These are phyloP conservation scores for Teunomyces panamensis DNA, from an alignment of 805 yeast species.

Conservation along the genomic window DNA sequence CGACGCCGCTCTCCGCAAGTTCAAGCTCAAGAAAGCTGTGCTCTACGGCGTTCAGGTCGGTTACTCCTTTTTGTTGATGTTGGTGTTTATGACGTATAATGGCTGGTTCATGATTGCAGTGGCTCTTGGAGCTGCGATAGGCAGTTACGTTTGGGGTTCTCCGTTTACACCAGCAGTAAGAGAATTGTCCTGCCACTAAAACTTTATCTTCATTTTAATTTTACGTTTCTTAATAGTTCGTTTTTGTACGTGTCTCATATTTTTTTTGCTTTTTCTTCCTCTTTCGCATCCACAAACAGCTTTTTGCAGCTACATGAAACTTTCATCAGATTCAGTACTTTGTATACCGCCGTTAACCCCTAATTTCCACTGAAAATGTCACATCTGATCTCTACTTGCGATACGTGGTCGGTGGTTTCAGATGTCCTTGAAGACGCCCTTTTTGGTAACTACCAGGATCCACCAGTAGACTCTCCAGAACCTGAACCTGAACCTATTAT, in stretches of 20 bases:
- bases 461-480: too few relatives aligned
- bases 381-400: too few relatives aligned
- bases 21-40: slow-evolving; percentile 34
- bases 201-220: neutral
- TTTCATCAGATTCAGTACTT: too few relatives aligned
- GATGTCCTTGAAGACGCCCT: too few relatives aligned
- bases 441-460: too few relatives aligned
- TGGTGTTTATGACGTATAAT: slow-evolving; percentile 82
- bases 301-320: slow-evolving; percentile 1
- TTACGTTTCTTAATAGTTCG: neutral
- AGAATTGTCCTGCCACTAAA: slow-evolving; percentile 33
- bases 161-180: slow-evolving; percentile 9
- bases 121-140: slow-evolving; percentile 67
- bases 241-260: neutral
- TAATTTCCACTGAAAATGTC: too few relatives aligned
- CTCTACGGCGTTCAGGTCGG: slow-evolving; percentile 65
- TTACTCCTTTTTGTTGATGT: slow-evolving; percentile 70
- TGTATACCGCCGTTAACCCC: too few relatives aligned
- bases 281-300: slow-evolving; percentile 4
- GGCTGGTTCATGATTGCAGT: slow-evolving; percentile 82
- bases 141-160: slow-evolving; percentile 59
- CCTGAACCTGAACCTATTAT: too few relatives aligned
- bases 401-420: too few relatives aligned
- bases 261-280: too few relatives aligned
- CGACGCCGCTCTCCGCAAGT: slow-evolving; percentile 8